Conservation (phyloP, 768 basidiomycete species). For the Tylopilus rubrobrunneus region DNA sequence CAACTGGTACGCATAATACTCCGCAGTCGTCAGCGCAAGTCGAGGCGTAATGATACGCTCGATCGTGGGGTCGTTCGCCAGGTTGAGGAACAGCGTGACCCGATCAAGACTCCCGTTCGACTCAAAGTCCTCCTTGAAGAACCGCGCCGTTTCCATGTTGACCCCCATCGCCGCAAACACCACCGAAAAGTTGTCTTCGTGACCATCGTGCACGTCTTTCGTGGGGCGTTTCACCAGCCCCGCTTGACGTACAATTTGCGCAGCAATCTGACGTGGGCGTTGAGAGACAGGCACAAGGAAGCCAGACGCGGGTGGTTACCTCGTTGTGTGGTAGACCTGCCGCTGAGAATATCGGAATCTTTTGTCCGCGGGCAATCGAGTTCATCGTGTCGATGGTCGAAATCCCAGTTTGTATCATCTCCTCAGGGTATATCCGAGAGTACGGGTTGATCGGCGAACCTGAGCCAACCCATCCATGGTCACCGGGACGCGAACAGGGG, state of each 20-base stretch:
- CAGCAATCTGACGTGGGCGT: conserved; percentile 72
- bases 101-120: conserved; percentile 97
- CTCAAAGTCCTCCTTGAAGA: conserved; percentile 99
- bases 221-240: conserved; percentile 95
- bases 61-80: conserved; percentile 99
- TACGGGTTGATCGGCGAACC: conserved; percentile 98
- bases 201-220: conserved; percentile 96
- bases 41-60: conserved; percentile 99
- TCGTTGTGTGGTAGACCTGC: conserved; percentile 99
- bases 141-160: conserved; percentile 99
- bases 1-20: conserved; percentile 98
- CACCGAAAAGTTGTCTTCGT: conserved; percentile 99
- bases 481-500: background rate
- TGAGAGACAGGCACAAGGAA: conserved; percentile 24
- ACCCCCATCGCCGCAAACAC: conserved; percentile 99
- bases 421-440: conserved; percentile 98
- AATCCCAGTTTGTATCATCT: conserved; percentile 99
- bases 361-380: conserved; percentile 99
- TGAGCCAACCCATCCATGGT: conserved; percentile 31
- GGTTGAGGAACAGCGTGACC: conserved; percentile 96
- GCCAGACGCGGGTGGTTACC: conserved; percentile 39
- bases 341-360: conserved; percentile 99
- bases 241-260: conserved; percentile 99
- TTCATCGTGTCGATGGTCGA: conserved; percentile 98
- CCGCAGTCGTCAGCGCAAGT: conserved; percentile 95